Base-by-base conservation (phyloP, 2,329 filamentous ascomycete genomes). In the Aspergillus sp. region DNA sequence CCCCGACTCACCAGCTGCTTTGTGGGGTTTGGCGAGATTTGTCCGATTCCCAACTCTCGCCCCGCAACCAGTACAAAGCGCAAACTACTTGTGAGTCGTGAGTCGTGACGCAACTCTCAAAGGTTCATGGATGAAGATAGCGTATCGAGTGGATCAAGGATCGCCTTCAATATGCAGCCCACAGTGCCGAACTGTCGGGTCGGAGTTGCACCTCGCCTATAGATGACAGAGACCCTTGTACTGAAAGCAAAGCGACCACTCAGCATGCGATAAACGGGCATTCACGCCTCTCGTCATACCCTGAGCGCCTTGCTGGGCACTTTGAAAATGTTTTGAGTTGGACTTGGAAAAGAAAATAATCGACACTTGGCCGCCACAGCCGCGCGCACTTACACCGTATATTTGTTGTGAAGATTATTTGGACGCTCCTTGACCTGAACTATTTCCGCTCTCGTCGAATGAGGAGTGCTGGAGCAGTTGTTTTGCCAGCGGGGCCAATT, bases 121-220 rank as follows among this genome's bases (percentile, higher is more conserved):
- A n/a, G 24, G 15, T 11, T 37, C 23, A 23, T 41, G 41, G 41
- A 23, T 56, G 41, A 39, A 19, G 37, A 49, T 43, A 33, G 37
- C 40, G 37, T 39, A 15, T 37, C 53, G 44, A 44, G 56, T 54
- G 56, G 56, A 58, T 54, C 55, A 44, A 37, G 44, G 56, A 58
- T 54, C 56, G 52, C 40, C 56, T 44, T 40, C 12, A 43, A 31
- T 39, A 54, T 54, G 50, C 50, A 58, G 52, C 52, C 51, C 51
- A 47, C 46, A 39, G 56, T 55, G 51, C 56, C 56, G 43, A 44
- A 55, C 56, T 55, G 51, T 58, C 56, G 56, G 56, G 56, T 55
- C 56, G 6, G 19, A 40, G 41, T 15, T 43, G 40, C 33, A n/a
- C 17, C n/a, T 33, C n/a, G 45, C 37, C 21, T 15, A 12, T 4